Conservation (phyloP, 331 rosid species). For the Saraca asoca region DNA sequence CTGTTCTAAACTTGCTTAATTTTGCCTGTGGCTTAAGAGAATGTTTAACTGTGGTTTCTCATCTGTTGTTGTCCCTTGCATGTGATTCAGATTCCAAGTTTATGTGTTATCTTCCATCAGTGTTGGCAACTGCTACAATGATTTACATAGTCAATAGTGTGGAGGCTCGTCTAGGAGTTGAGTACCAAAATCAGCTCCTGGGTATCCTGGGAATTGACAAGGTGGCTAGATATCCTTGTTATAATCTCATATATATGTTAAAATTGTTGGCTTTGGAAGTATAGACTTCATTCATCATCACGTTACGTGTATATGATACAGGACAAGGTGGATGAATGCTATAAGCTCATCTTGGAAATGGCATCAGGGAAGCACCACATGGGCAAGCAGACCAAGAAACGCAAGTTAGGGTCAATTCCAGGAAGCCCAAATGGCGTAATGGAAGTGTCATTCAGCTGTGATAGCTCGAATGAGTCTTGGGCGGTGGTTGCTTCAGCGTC, state of each 20-base stretch:
- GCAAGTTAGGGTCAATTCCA: slow-evolving; percentile 44
- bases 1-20: too few relatives aligned
- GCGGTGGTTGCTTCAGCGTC: slow-evolving; percentile 58
- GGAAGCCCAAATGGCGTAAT: slow-evolving; percentile 86
- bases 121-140: slow-evolving; percentile 75
- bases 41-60: not conserved
- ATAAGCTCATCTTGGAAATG: too few relatives aligned
- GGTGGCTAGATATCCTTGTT: slow-evolving; percentile 38
- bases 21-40: too few relatives aligned
- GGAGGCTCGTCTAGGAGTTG: slow-evolving; percentile 55
- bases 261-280: too few relatives aligned
- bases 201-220: slow-evolving; percentile 66
- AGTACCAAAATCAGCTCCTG: slow-evolving; percentile 58
- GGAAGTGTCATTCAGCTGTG: slow-evolving; percentile 74
- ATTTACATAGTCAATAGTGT: slow-evolving; percentile 64
- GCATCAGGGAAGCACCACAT: too few relatives aligned
- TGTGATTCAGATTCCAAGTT: slow-evolving; percentile 62
- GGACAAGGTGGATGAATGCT: too few relatives aligned
- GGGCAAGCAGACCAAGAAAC: too few relatives aligned
- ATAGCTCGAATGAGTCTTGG: slow-evolving; percentile 86
- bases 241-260: too few relatives aligned
- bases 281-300: too few relatives aligned
- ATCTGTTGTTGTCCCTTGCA: not conserved
- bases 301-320: too few relatives aligned
- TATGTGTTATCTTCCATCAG: slow-evolving; percentile 73